These are phyloP conservation scores for Castanospermum australe DNA, from an alignment of 306 rosid species.

Conservation along the genomic window DNA sequence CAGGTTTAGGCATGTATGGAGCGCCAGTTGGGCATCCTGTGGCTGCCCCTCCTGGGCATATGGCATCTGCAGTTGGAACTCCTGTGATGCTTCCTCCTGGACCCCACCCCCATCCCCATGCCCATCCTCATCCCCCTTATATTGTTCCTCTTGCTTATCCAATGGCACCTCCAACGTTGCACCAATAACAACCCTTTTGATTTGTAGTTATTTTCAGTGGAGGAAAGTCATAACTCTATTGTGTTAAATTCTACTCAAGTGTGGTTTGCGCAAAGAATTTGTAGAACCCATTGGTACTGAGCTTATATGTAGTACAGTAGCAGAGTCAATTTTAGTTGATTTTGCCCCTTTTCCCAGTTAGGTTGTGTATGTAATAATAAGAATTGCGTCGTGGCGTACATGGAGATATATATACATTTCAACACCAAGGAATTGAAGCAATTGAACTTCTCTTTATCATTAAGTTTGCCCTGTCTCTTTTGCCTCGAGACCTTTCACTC, in stretches of 20 bases:
- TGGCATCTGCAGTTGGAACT: slow-evolving; percentile 92
- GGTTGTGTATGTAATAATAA: slow-evolving; percentile 20
- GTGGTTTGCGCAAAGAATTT: slow-evolving; percentile 16
- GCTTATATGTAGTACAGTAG: not conserved
- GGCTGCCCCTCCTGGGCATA: slow-evolving; percentile 77
- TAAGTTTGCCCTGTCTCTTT: not conserved
- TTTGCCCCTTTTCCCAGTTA: slow-evolving; percentile 3
- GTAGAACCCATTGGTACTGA: slow-evolving; percentile 18
- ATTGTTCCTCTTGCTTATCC: slow-evolving; percentile 93
- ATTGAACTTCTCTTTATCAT: not conserved
- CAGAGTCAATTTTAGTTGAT: not conserved
- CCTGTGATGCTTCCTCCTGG: slow-evolving; percentile 96
- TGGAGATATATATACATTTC: slow-evolving; percentile 12
- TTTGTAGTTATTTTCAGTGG: slow-evolving; percentile 27
- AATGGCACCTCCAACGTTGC: slow-evolving; percentile 95
- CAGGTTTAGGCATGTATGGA: slow-evolving; percentile 86
- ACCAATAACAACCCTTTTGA: slow-evolving; percentile 45
- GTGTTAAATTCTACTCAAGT: slow-evolving; percentile 14
- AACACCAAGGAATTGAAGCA: slow-evolving; percentile 24
- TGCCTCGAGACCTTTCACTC: not conserved
- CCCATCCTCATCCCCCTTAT: slow-evolving; percentile 62
- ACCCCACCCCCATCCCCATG: slow-evolving; percentile 41
- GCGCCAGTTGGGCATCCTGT: slow-evolving; percentile 87
- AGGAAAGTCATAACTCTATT: slow-evolving; percentile 19
- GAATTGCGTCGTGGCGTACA: slow-evolving; percentile 21